Evolutionary conservation across 257 asterid genomes (phyloP).

Genomic region (Primulina huaijiensis): DNA sequence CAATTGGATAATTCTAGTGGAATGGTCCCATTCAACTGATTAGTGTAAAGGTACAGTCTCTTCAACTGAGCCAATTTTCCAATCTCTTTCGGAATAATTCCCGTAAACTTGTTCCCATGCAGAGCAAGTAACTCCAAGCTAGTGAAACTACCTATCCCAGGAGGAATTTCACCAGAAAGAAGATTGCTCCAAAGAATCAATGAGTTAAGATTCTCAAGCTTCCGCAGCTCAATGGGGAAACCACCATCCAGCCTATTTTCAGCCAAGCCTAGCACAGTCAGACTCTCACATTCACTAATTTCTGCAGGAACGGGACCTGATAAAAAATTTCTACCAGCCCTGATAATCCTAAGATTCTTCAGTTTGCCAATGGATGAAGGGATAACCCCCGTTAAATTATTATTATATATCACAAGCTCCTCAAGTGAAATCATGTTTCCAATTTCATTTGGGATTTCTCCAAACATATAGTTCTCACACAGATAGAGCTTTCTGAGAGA

Average conservation of each 20-base stretch:
- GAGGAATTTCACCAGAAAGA: conserved; percentile 65
- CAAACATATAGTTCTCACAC: conserved; percentile 70
- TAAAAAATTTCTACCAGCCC: conserved; percentile 61
- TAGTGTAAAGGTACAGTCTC: conserved; percentile 61
- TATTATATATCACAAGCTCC: conserved; percentile 79
- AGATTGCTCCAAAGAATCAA: conserved; percentile 65
- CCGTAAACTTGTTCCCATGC: conserved; percentile 57
- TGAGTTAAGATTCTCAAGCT: conserved; percentile 43
- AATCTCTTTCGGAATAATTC: conserved; percentile 59
- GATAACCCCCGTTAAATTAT: conserved; percentile 67
- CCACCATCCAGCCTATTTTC: conserved; percentile 63
- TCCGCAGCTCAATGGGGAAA: conserved; percentile 61
- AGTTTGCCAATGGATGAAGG: conserved; percentile 57
- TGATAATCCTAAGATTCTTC: conserved; percentile 54
- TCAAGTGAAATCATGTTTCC: conserved; percentile 52
- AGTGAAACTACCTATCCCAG: conserved; percentile 68
- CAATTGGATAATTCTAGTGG: conserved; percentile 66
- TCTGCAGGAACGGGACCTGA: conserved; percentile 67
- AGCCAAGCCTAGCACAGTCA: conserved; percentile 62
- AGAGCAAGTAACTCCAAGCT: conserved; percentile 63
- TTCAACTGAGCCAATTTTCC: conserved; percentile 52
- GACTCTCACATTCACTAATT: conserved; percentile 58
- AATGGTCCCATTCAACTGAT: conserved; percentile 66
- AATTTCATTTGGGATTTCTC: conserved; percentile 59
- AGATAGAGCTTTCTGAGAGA: conserved; percentile 59